These are phyloP conservation scores for Cornus suecica DNA, from an alignment of 148 eudicot genomes.

Conservation along the genomic window DNA sequence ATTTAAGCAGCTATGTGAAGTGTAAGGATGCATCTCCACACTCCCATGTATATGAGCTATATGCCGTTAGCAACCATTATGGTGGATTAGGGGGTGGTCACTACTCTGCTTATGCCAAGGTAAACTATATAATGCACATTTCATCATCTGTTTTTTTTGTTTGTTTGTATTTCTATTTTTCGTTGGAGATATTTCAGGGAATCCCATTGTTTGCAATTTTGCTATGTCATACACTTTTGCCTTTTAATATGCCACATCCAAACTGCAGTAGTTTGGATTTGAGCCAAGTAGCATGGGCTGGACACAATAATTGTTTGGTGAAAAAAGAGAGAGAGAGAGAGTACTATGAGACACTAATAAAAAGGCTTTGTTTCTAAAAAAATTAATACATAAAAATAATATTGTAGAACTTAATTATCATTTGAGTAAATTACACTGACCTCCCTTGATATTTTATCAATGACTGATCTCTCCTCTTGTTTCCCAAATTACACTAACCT, in stretches of 20 bases:
- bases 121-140: conserved; percentile 12
- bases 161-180: not conserved
- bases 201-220: not conserved
- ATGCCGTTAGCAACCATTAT: conserved; percentile 97
- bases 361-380: too few species aligned
- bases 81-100: conserved; percentile 99
- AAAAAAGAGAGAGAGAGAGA: too few species aligned
- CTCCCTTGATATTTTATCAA: too few species aligned
- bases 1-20: conserved; percentile 76
- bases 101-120: conserved; percentile 96
- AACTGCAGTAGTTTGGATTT: not conserved
- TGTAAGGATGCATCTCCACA: conserved; percentile 39
- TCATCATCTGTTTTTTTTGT: not conserved
- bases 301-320: too few species aligned
- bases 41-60: conserved; percentile 66
- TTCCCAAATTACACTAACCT: too few species aligned
- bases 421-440: too few species aligned
- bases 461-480: too few species aligned
- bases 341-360: too few species aligned
- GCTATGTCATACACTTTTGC: not conserved
- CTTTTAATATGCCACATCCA: not conserved
- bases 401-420: too few species aligned
- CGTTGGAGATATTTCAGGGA: not conserved
- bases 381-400: too few species aligned
- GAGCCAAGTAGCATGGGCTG: not conserved